Conservation (phyloP, 1,284 basidiomycete species). For the Agroathelia rolfsii region DNA sequence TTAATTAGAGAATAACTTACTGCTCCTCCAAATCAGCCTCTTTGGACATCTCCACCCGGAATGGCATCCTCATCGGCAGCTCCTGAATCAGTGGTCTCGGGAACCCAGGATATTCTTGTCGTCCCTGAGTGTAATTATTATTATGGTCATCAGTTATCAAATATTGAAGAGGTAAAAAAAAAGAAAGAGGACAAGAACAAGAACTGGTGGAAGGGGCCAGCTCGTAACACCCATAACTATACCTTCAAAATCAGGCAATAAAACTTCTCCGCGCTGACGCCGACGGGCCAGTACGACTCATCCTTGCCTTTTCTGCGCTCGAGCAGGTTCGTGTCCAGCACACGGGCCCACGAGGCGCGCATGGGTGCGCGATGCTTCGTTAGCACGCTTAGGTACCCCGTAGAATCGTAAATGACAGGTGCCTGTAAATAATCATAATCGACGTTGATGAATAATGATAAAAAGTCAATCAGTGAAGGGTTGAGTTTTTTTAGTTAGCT, state of each 20-base stretch:
- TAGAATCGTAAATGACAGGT: slow-evolving; percentile 86
- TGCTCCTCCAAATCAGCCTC: slow-evolving; percentile 71
- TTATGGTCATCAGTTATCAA: background rate
- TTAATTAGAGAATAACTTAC: slow-evolving; percentile 34
- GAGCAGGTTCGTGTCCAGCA: slow-evolving; percentile 75
- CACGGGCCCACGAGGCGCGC: slow-evolving; percentile 87
- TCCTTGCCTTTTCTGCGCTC: slow-evolving; percentile 76
- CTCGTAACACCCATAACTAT: too few relatives aligned
- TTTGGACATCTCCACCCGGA: slow-evolving; percentile 63
- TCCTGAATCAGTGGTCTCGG: slow-evolving; percentile 89
- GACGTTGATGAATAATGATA: too few relatives aligned
- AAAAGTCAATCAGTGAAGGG: too few relatives aligned
- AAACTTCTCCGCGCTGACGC: slow-evolving; percentile 64
- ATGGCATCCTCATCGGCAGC: slow-evolving; percentile 75
- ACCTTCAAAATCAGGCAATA: slow-evolving; percentile 91
- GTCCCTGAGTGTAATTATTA: slow-evolving; percentile 45
- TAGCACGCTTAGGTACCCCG: slow-evolving; percentile 75
- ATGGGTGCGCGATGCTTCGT: slow-evolving; percentile 82
- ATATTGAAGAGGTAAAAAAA: background rate
- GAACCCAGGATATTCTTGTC: slow-evolving; percentile 78
- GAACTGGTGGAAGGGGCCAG: too few relatives aligned
- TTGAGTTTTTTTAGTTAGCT: too few relatives aligned
- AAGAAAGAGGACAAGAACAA: background rate
- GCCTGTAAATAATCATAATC: slow-evolving; percentile 47
- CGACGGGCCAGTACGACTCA: slow-evolving; percentile 93